Conservation (phyloP, 495 filamentous ascomycete genomes). For the Chaetomium tenue region DNA sequence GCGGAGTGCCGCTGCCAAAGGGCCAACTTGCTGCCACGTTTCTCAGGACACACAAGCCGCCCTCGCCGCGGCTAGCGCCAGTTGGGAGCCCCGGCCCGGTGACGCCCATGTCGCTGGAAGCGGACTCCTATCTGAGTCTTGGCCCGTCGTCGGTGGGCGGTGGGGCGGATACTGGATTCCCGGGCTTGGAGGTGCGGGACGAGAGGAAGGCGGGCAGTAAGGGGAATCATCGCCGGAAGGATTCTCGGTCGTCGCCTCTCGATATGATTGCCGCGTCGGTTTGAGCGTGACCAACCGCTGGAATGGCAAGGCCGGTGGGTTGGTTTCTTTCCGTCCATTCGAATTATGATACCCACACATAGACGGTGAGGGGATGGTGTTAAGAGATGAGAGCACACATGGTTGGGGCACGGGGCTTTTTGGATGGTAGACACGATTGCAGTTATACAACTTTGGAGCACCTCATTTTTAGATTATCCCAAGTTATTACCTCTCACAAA, state of each 20-base stretch:
- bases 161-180: neutral
- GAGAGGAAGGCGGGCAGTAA: neutral
- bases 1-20: neutral
- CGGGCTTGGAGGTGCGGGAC: neutral
- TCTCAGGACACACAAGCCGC: conserved; percentile 48
- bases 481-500: no score
- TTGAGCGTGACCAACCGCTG: neutral
- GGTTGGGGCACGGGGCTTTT: no score
- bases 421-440: no score
- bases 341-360: conserved; percentile 14
- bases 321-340: neutral
- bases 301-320: neutral
- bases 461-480: no score
- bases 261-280: conserved; percentile 5
- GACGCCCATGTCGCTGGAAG: conserved; percentile 71
- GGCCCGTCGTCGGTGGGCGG: conserved; percentile 25
- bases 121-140: conserved; percentile 51
- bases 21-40: conserved; percentile 17
- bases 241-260: neutral
- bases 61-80: conserved; percentile 64
- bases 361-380: neutral
- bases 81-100: conserved; percentile 74
- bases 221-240: conserved; percentile 2
- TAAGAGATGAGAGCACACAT: neutral
- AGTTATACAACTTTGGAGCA: no score